Evolutionary conservation across 1,284 basidiomycete species (phyloP).

Genomic region (Irpex sp.): DNA sequence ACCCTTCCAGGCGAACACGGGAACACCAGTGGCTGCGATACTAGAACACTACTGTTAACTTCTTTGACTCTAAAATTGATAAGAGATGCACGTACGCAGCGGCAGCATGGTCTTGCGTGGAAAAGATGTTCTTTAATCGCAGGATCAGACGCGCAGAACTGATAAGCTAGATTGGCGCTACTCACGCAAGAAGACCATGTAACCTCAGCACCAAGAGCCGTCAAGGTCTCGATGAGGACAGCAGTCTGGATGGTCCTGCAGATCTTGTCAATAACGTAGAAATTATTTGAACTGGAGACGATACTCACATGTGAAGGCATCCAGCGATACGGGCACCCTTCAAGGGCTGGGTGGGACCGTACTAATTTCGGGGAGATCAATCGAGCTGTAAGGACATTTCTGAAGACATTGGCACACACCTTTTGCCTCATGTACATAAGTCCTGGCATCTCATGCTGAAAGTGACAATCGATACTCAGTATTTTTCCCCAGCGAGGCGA

Average conservation of each 20-base stretch:
- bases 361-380: slow-evolving; percentile 41
- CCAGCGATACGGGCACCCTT: slow-evolving; percentile 96
- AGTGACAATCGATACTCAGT: not conserved
- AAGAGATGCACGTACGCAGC: slow-evolving; percentile 68
- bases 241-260: slow-evolving; percentile 92
- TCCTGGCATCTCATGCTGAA: slow-evolving; percentile 89
- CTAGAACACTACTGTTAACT: slow-evolving; percentile 30
- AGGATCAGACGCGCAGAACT: not conserved
- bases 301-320: slow-evolving; percentile 88
- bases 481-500: not conserved
- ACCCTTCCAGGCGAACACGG: slow-evolving; percentile 99
- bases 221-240: slow-evolving; percentile 95
- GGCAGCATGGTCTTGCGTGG: slow-evolving; percentile 98
- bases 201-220: slow-evolving; percentile 93
- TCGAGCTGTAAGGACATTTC: slow-evolving; percentile 7
- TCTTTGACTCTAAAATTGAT: not conserved
- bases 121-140: slow-evolving; percentile 92
- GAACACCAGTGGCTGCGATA: slow-evolving; percentile 97
- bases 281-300: not conserved
- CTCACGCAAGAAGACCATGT: slow-evolving; percentile 97
- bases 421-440: slow-evolving; percentile 90
- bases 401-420: slow-evolving; percentile 35
- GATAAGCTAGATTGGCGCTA: slow-evolving; percentile 15
- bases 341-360: slow-evolving; percentile 82
- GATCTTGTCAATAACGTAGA: not conserved